Conservation (phyloP, 2,329 filamentous ascomycete species). For the Amauroascus verrucosus region DNA sequence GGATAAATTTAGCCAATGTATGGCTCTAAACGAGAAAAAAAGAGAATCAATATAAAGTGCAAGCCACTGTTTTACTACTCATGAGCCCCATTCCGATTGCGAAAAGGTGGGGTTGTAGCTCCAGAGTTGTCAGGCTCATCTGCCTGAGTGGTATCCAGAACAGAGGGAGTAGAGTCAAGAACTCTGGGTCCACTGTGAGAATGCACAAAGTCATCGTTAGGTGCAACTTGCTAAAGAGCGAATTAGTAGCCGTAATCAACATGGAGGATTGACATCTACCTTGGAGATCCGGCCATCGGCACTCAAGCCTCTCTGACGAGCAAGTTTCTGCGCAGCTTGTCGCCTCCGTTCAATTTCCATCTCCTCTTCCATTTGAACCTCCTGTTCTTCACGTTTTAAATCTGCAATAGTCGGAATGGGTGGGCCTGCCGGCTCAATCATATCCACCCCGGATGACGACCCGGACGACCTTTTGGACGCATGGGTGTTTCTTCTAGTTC, state of each 20-base stretch:
- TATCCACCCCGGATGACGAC: constrained; percentile 20
- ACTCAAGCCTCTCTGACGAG: constrained; percentile 44
- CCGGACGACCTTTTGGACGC: constrained; percentile 22
- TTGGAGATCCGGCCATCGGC: constrained; percentile 18
- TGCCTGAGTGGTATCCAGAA: background rate
- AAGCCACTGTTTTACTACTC: background rate
- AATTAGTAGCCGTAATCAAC: background rate
- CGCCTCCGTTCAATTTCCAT: constrained; percentile 44
- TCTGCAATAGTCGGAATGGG: constrained; percentile 44
- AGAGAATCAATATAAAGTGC: background rate
- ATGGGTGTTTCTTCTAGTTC: constrained; percentile 20
- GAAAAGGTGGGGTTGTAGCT: background rate
- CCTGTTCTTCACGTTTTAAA: constrained; percentile 49
- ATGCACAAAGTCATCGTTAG: background rate
- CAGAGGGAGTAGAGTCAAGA: background rate
- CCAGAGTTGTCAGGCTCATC: background rate
- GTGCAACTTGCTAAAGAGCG: background rate
- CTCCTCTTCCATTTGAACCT: constrained; percentile 46
- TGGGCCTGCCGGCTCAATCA: constrained; percentile 21
- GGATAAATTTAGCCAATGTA: background rate
- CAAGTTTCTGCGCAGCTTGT: constrained; percentile 46
- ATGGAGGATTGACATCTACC: background rate
- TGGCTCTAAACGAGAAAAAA: too few species aligned
- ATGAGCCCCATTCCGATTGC: background rate
- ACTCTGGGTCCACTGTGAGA: background rate